These are phyloP conservation scores for Colletotrichum sp. DNA, from an alignment of 2,329 filamentous ascomycete genomes.

Conservation along the genomic window DNA sequence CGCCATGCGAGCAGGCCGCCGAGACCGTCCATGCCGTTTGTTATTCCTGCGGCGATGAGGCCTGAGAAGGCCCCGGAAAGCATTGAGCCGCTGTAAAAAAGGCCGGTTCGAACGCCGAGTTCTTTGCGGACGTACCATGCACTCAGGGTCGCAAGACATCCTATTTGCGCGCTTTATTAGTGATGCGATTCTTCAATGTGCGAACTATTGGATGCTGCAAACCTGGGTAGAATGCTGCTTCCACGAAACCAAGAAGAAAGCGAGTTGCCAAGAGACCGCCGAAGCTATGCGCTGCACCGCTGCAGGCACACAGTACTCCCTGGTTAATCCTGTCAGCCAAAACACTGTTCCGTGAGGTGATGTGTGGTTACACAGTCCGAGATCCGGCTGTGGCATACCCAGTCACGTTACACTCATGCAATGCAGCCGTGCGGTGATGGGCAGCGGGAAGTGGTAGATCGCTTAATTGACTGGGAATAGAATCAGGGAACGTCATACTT, in stretches of 20 bases:
- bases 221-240: conserved; percentile 31
- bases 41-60: conserved; percentile 24
- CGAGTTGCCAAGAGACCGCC: conserved; percentile 10
- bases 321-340: neutral
- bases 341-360: neutral
- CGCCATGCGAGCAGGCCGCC: conserved; percentile 44
- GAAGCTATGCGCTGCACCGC: conserved; percentile 6
- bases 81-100: conserved; percentile 22
- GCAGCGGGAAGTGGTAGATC: conserved; percentile 6
- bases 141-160: conserved; percentile 14
- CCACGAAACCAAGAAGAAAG: conserved; percentile 17
- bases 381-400: neutral
- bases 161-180: neutral
- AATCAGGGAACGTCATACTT: conserved; percentile 27
- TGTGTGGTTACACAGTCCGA: neutral
- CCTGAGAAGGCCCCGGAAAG: conserved; percentile 27
- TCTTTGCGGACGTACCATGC: conserved; percentile 16
- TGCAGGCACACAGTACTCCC: conserved; percentile 19
- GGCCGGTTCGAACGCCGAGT: conserved; percentile 10
- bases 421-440: neutral
- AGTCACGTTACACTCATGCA: conserved; percentile 1
- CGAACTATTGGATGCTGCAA: conserved; percentile 14
- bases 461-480: conserved; percentile 42
- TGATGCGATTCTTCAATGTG: neutral
- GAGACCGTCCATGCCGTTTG: conserved; percentile 15